phyloP scores from a whole-genome alignment of 2,329 filamentous ascomycete species.

The Pseudocercospora musae region DNA sequence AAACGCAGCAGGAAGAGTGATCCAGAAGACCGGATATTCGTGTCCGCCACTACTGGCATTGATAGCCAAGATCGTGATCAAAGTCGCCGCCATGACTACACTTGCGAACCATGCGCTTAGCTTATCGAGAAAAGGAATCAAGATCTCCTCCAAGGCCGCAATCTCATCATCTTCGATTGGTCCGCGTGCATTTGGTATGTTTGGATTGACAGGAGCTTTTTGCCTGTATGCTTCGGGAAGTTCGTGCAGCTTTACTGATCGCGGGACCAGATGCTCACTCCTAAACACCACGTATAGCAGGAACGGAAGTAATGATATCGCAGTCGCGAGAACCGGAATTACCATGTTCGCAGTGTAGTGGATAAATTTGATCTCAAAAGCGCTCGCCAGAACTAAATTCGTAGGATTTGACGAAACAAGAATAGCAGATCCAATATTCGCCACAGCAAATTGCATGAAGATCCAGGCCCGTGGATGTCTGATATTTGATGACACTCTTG shows the following conservation, averaged over 20 bases:
- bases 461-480: constrained; percentile 70
- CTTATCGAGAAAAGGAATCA: constrained; percentile 72
- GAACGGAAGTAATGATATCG: constrained; percentile 65
- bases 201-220: constrained; percentile 65
- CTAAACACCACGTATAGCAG: constrained; percentile 67
- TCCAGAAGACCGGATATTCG: constrained; percentile 61
- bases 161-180: constrained; percentile 54
- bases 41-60: constrained; percentile 58
- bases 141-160: constrained; percentile 66
- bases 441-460: constrained; percentile 66
- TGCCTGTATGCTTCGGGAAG: constrained; percentile 56
- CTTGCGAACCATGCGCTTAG: constrained; percentile 62
- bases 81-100: constrained; percentile 63
- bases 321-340: constrained; percentile 67
- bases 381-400: constrained; percentile 70
- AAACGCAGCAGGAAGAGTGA: constrained; percentile 65
- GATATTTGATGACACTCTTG: constrained; percentile 69
- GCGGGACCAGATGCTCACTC: constrained; percentile 61
- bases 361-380: constrained; percentile 69
- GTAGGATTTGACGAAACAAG: constrained; percentile 76
- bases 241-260: constrained; percentile 65
- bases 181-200: constrained; percentile 62
- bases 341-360: constrained; percentile 76
- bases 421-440: constrained; percentile 71
- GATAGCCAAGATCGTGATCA: constrained; percentile 62